Conservation (phyloP, 768 basidiomycete genomes). For the Suillus ampliporus region DNA sequence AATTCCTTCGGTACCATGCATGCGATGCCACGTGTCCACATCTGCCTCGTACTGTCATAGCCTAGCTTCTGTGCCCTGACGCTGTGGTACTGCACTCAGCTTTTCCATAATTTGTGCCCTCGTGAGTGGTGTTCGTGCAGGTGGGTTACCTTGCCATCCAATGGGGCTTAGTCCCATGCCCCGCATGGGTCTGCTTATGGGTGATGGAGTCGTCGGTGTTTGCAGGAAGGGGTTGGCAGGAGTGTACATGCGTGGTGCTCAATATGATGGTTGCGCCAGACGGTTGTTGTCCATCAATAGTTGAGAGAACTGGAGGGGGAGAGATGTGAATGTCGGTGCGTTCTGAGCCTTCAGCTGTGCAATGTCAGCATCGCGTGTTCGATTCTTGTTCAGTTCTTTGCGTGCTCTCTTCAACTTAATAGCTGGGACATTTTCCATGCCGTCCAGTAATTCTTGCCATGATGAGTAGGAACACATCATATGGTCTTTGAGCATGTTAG, state of each 20-base stretch:
- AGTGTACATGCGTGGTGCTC: too few species aligned
- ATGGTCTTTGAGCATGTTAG: background rate
- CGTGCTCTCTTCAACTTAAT: background rate
- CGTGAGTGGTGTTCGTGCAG: background rate
- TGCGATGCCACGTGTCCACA: too few species aligned
- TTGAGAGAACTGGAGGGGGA: slow-evolving; percentile 37
- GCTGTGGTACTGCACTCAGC: background rate
- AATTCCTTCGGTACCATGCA: too few species aligned
- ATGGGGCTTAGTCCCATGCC: too few species aligned
- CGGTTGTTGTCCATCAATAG: too few species aligned
- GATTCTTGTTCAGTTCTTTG: background rate
- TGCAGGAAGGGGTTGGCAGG: too few species aligned
- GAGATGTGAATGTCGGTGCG: slow-evolving; percentile 47
- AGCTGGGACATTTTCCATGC: background rate
- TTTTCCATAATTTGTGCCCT: background rate
- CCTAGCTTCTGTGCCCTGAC: background rate
- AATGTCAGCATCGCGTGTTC: background rate
- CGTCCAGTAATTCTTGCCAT: background rate
- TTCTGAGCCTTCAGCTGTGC: slow-evolving; percentile 38
- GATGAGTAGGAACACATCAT: background rate
- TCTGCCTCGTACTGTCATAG: background rate
- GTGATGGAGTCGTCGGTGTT: too few species aligned
- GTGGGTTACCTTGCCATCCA: too few species aligned
- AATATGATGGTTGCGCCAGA: too few species aligned
- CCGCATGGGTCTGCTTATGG: too few species aligned